Base-by-base conservation (phyloP, 352 stramenopile species). In the Salisapilia sapeloensis region DNA sequence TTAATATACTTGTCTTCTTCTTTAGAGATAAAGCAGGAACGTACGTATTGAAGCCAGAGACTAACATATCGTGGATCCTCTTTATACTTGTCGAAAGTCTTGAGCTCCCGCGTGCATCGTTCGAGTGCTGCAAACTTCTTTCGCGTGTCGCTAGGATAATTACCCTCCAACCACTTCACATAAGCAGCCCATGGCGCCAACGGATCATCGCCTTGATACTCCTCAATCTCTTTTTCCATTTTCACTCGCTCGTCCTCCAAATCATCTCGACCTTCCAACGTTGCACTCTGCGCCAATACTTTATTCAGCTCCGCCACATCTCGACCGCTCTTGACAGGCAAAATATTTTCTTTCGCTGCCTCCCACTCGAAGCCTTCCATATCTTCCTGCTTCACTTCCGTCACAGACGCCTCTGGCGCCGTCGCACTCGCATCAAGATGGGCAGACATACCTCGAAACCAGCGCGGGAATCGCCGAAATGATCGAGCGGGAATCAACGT, bases 1-100 rank as follows among this genome's bases (percentile, higher is more conserved):
- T 1, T 18, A 21, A 6, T 22, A 30, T 26, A 16, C 12, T 30
- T 6, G 16, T 43, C n/a, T n/a, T n/a, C n/a, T n/a, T n/a, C n/a
- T n/a, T n/a, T n/a, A n/a, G 4, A 20, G 16, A 4, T 2, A 16
- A 6, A 38, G 13, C 7, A 14, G 9, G 8, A n/a, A 66, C 67
- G 42, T 51, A 87, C 75, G 32, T 87, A 91, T 86, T 82, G 64
- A 24, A 91, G 80, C 75, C 75, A 91, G 19, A 91, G 46, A 3
- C 69, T 63, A 21, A 86, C 57, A 50, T 89, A 91, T 42, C 69
- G 53, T 29, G 77, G 57, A 38, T 87, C 72, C 46, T 91, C 64
- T 42, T 55, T 65, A 56, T 91, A 91, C 29, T 52, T 38, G 1
- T 44, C 21, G 17, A 56, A 44, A 27, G 64, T 53, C 40, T 83